Conservation (phyloP, 2,329 filamentous ascomycete genomes). For the Xylaria sp. region DNA sequence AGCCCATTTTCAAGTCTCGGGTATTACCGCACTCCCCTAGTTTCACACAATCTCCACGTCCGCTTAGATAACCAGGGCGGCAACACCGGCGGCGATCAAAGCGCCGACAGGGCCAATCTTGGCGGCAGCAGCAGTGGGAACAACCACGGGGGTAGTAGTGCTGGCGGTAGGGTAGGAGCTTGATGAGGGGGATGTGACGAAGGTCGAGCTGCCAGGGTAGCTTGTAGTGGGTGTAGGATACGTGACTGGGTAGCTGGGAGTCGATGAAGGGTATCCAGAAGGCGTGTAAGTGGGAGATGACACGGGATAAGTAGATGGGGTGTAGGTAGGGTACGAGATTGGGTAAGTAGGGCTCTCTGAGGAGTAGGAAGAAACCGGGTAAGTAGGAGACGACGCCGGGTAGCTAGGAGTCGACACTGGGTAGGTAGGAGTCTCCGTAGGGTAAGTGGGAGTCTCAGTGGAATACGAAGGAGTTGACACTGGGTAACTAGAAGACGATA, state of each 20-base stretch:
- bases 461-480: not conserved
- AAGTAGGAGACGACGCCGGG: slow-evolving; percentile 14
- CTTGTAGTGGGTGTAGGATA: not conserved
- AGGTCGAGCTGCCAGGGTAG: not conserved
- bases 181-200: not conserved
- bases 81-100: slow-evolving; percentile 29
- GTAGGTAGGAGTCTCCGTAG: not conserved
- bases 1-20: not conserved
- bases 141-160: slow-evolving; percentile 21
- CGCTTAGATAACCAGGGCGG: slow-evolving; percentile 32
- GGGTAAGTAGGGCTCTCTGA: slow-evolving; percentile 9
- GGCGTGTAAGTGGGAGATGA: not conserved
- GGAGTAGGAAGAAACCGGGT: not conserved
- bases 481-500: slow-evolving; percentile 19
- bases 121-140: slow-evolving; percentile 33
- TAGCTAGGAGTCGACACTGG: slow-evolving; percentile 14
- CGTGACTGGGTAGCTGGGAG: not conserved
- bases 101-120: slow-evolving; percentile 32
- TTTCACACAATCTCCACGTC: not conserved
- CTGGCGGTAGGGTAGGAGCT: not conserved
- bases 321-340: slow-evolving; percentile 6
- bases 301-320: slow-evolving; percentile 2
- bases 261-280: not conserved
- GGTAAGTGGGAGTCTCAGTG: slow-evolving; percentile 6
- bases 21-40: not conserved